Evolutionary conservation across 768 basidiomycete genomes (phyloP).

Genomic region (Termitomyces sp.): DNA sequence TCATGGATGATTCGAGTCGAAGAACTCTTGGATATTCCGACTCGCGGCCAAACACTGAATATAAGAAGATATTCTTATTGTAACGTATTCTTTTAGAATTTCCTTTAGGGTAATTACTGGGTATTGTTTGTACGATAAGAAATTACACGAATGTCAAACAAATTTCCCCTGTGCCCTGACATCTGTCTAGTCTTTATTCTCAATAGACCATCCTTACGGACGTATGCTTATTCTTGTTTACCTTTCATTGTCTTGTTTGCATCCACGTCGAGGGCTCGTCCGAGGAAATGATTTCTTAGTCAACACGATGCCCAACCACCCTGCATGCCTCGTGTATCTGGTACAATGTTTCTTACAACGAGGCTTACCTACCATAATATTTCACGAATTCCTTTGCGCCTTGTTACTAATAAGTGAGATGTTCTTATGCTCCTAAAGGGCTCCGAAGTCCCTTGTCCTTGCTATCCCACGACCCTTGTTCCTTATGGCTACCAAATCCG

Average conservation of each 20-base stretch:
- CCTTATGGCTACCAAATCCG: constrained; percentile 1
- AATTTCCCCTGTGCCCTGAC: constrained; percentile 3
- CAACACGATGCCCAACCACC: neutral
- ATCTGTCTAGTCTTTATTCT: constrained; percentile 1
- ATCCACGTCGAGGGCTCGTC: neutral
- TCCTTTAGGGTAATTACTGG: constrained; percentile 1
- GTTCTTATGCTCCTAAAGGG: constrained; percentile 7
- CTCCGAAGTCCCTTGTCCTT: neutral
- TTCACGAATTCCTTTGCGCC: neutral
- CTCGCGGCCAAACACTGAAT: constrained; percentile 10
- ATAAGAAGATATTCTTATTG: constrained; percentile 18
- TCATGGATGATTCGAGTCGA: constrained; percentile 6
- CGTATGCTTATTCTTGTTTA: neutral
- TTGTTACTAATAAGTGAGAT: constrained; percentile 2
- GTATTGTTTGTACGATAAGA: constrained; percentile 11
- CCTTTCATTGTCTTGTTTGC: constrained; percentile 1
- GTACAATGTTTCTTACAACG: constrained; percentile 1
- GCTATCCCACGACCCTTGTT: constrained; percentile 7
- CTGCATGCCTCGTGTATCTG: constrained; percentile 7
- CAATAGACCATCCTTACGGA: constrained; percentile 1
- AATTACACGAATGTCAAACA: constrained; percentile 10
- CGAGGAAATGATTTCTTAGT: constrained; percentile 6
- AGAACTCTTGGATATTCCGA: constrained; percentile 11
- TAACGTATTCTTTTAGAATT: constrained; percentile 10
- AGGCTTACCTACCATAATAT: neutral